Conservation (phyloP, 805 yeast genomes). For the Saturnispora besseyi region DNA sequence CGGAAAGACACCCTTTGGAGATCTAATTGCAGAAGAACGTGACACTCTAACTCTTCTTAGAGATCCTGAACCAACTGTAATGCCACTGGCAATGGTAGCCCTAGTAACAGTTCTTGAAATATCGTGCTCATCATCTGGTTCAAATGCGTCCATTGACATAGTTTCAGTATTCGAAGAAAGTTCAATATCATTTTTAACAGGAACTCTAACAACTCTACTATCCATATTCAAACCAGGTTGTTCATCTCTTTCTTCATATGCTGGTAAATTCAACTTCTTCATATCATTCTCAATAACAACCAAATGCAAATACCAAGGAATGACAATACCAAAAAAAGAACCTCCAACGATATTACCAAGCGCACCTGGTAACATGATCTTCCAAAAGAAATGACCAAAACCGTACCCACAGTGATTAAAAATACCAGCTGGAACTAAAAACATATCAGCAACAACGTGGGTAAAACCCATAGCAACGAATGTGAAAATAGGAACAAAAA, state of each 20-base stretch:
- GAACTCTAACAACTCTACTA: constrained; percentile 59
- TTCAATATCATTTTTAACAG: constrained; percentile 1
- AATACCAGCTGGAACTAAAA: constrained; percentile 52
- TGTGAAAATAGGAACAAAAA: constrained; percentile 62
- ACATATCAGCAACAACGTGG: constrained; percentile 82
- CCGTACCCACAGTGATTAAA: constrained; percentile 57
- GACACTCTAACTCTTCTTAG: constrained; percentile 2
- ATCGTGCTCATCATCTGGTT: constrained; percentile 13
- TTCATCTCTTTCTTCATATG: constrained; percentile 65
- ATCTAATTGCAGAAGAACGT: constrained; percentile 26
- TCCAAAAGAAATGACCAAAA: constrained; percentile 65
- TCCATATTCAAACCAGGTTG: constrained; percentile 72
- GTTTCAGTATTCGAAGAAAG: neutral
- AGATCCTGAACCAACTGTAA: neutral
- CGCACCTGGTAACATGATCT: constrained; percentile 57
- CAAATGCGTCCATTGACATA: constrained; percentile 12
- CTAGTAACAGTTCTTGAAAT: constrained; percentile 7
- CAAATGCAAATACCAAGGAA: constrained; percentile 69
- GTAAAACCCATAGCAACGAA: constrained; percentile 74
- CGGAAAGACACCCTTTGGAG: constrained; percentile 76
- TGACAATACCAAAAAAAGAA: constrained; percentile 45
- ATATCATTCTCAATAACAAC: constrained; percentile 66
- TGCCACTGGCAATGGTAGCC: neutral
- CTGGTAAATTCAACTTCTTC: constrained; percentile 51
- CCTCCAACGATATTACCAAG: constrained; percentile 83